Evolutionary conservation across 257 asterid genomes (phyloP).

Genomic region (Coffea canephora): DNA sequence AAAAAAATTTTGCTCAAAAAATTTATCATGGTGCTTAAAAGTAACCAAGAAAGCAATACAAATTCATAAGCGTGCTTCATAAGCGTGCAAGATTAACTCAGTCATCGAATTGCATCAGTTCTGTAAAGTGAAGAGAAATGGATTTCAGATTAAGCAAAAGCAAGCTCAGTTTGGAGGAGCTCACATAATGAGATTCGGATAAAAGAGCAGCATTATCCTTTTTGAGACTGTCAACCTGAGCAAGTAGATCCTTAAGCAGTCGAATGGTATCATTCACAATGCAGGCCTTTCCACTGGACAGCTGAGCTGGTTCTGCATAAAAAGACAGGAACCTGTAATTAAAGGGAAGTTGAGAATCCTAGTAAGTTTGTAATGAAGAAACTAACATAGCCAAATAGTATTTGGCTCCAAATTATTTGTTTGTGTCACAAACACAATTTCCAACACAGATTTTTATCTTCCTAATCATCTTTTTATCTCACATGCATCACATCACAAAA

Average conservation of each 20-base stretch:
- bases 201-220: conserved; percentile 50
- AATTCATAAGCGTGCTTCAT: too few species aligned
- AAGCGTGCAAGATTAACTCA: too few species aligned
- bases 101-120: too few species aligned
- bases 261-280: conserved; percentile 48
- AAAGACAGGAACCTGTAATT: not conserved
- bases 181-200: conserved; percentile 63
- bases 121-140: not conserved
- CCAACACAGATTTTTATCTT: too few species aligned
- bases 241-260: conserved; percentile 42
- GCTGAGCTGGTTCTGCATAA: conserved; percentile 41
- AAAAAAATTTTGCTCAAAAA: too few species aligned
- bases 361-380: not conserved
- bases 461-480: too few species aligned
- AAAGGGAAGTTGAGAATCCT: not conserved
- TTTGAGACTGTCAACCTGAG: conserved; percentile 49
- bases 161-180: conserved; percentile 19
- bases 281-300: conserved; percentile 59
- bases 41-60: too few species aligned
- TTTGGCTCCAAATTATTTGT: too few species aligned
- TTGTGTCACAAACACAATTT: too few species aligned
- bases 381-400: too few species aligned
- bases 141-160: not conserved
- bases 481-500: too few species aligned
- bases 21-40: too few species aligned